Base-by-base conservation (phyloP, 2,329 filamentous ascomycete species). In the Rasamsonia emersonii region DNA sequence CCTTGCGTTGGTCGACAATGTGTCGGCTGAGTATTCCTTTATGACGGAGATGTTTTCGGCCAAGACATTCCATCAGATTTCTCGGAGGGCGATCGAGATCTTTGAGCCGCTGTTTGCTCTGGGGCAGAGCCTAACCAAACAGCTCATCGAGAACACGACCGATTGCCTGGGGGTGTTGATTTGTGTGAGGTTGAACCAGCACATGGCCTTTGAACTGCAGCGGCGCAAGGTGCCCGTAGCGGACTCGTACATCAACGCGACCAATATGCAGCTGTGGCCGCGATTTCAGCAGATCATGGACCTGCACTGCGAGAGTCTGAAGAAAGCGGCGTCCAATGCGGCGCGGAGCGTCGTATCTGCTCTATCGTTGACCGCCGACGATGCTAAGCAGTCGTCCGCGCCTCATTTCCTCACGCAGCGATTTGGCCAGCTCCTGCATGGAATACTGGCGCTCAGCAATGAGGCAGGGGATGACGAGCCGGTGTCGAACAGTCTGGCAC, bases 261-360 rank as follows among this genome's bases (percentile, higher is more conserved):
- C 86, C 4, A 88, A 82, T 51, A 98, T 98, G 86, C 75, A 91
- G 3, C 74, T 98, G 4, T 98, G 91, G 91, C 91, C 91, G 5
- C 80, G 89, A 16, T 83, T 98, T 49, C 93, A 98, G 59, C 75
- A 85, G 35, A 79, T 94, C 46, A 93, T 98, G 77, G 88, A 94
- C 54, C 73, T 80, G 34, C 91, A 98, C 54, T 86, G 83, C 61
- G 86, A 94, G 33, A 93, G 85, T 1, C 71, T 98, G 20, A 82
- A 81, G 31, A 71, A 69, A 38, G 60, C 68, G 27, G 67, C 70
- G 2, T 56, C 57, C 2, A 56, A 55, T 13, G 64, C 70, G 3
- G 61, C 64, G 17, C 63, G 68, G 27, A 61, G 63, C 28, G 60
- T 65, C 4, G 61, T 69, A 52, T 54, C 69, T 68, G 50, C 79